Conservation (phyloP, 768 basidiomycete genomes). For the Amanita phalloides region DNA sequence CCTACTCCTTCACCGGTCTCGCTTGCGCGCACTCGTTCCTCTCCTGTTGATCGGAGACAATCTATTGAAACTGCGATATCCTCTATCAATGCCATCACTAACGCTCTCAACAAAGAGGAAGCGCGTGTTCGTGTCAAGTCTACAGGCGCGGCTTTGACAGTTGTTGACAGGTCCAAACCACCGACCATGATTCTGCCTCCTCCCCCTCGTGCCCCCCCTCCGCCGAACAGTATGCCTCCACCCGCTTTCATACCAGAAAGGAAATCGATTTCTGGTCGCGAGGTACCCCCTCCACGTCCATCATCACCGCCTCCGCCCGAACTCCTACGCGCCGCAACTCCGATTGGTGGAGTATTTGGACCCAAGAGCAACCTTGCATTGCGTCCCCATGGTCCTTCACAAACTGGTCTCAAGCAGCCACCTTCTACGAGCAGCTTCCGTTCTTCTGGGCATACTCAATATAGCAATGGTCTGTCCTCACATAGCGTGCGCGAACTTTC, state of each 20-base stretch:
- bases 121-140: constrained; percentile 56
- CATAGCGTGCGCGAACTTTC: constrained; percentile 48
- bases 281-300: constrained; percentile 74
- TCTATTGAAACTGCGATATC: constrained; percentile 67
- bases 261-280: constrained; percentile 38
- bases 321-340: constrained; percentile 85
- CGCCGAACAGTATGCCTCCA: constrained; percentile 60
- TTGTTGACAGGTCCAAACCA: constrained; percentile 70
- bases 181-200: constrained; percentile 81
- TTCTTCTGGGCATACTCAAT: constrained; percentile 55
- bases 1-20: constrained; percentile 33
- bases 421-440: constrained; percentile 80
- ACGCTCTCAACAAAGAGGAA: constrained; percentile 19
- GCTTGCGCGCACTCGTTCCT: constrained; percentile 39
- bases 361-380: constrained; percentile 42
- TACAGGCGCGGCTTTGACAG: constrained; percentile 31
- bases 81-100: constrained; percentile 25
- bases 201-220: constrained; percentile 67
- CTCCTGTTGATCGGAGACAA: constrained; percentile 49
- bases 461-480: constrained; percentile 32
- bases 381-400: constrained; percentile 57
- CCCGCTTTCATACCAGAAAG: constrained; percentile 70
- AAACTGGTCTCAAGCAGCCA: constrained; percentile 52
- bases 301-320: constrained; percentile 90
- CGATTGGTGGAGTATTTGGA: constrained; percentile 46